Evolutionary conservation across 768 basidiomycete species (phyloP).

Genomic region (Mycena amicta): DNA sequence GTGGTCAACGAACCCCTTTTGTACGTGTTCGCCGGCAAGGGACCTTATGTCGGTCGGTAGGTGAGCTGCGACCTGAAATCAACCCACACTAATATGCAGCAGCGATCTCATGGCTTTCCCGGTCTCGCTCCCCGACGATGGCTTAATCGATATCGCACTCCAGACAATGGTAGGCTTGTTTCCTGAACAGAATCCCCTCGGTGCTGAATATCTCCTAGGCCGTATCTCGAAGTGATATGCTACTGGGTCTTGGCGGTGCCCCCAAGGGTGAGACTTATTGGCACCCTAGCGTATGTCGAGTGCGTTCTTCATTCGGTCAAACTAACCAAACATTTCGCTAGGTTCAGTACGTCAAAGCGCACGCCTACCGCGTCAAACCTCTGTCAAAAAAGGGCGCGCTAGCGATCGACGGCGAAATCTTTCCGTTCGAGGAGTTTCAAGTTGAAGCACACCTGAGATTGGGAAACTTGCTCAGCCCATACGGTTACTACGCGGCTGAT

Average conservation of each 20-base stretch:
- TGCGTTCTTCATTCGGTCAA: constrained; percentile 8
- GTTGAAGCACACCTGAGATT: constrained; percentile 75
- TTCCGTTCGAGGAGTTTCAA: constrained; percentile 73
- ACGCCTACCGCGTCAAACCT: constrained; percentile 74
- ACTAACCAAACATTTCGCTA: constrained; percentile 29
- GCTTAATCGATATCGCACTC: constrained; percentile 69
- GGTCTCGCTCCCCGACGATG: constrained; percentile 77
- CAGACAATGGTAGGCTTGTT: constrained; percentile 57
- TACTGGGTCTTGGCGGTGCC: constrained; percentile 61
- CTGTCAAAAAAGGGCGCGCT: constrained; percentile 54
- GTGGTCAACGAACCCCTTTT: constrained; percentile 67
- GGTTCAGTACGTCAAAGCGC: constrained; percentile 74
- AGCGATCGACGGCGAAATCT: constrained; percentile 78
- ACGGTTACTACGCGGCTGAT: constrained; percentile 61
- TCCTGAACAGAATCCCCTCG: constrained; percentile 15
- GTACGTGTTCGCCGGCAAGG: constrained; percentile 77
- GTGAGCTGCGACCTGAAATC: constrained; percentile 19
- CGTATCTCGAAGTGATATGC: constrained; percentile 44
- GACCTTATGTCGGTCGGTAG: constrained; percentile 72
- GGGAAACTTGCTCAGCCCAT: constrained; percentile 65
- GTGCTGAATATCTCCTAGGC: background rate
- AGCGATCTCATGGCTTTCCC: constrained; percentile 61
- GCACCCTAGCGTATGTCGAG: constrained; percentile 53
- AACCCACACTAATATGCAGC: no score
- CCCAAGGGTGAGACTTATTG: constrained; percentile 65